A percentile compares a stretch with the other conserved stretches of the same genome.
Conservation (phyloP, 2,329 filamentous ascomycete genomes). For the Phaeophleospora eucalypticola region DNA sequence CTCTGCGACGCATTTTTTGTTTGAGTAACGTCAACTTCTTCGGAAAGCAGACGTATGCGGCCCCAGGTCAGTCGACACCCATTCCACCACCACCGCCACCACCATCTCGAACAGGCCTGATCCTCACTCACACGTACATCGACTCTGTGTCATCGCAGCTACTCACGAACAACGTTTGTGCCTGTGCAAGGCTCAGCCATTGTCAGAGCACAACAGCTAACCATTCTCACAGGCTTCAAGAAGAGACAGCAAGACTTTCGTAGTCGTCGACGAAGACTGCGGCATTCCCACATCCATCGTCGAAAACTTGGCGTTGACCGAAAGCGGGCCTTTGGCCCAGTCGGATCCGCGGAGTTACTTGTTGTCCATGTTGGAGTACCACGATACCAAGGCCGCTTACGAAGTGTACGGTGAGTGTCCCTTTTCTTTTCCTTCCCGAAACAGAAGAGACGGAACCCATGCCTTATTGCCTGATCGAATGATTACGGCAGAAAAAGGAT, state of each 20-base stretch:
- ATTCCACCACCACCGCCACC: constrained; percentile 2
- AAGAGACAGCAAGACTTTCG: constrained; percentile 29
- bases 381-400: constrained; percentile 64
- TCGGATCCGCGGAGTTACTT: constrained; percentile 39
- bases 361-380: constrained; percentile 77
- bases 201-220: neutral
- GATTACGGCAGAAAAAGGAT: too few species aligned
- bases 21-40: constrained; percentile 17
- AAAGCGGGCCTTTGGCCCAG: constrained; percentile 52
- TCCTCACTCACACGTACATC: too few species aligned
- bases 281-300: constrained; percentile 30
- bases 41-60: constrained; percentile 31
- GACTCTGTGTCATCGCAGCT: constrained; percentile 3
- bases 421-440: constrained; percentile 1
- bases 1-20: constrained; percentile 16
- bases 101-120: too few species aligned
- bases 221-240: constrained; percentile 7
- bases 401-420: constrained; percentile 73
- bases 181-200: constrained; percentile 17
- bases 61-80: constrained; percentile 30
- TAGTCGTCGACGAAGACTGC: constrained; percentile 36
- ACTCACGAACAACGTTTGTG: constrained; percentile 3
- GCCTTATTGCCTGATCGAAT: constrained; percentile 11
- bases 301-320: constrained; percentile 35
- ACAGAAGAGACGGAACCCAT: neutral